Percentiles rank a stretch among this genome's conserved stretches.
These are phyloP conservation scores for Hypericum perforatum DNA, from an alignment of 345 rosid species.

Conservation along the genomic window DNA sequence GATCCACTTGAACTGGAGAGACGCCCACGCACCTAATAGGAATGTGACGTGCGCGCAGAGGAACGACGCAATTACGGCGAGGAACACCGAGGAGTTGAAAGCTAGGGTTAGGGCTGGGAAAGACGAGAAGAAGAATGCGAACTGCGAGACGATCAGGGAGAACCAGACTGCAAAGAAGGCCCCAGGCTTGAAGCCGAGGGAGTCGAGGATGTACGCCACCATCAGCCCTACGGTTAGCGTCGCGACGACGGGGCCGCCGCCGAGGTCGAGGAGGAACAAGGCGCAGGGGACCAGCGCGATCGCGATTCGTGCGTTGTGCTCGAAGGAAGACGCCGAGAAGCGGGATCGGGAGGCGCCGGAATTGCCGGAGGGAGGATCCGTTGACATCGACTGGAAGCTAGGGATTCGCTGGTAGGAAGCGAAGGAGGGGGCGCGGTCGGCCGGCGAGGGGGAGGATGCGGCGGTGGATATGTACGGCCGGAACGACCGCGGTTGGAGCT, in stretches of 20 bases:
- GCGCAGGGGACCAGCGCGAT: slow-evolving; percentile 74
- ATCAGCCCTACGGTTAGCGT: slow-evolving; percentile 75
- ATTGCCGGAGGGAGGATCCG: slow-evolving; percentile 18
- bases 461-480: slow-evolving; percentile 55
- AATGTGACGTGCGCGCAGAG: slow-evolving; percentile 75
- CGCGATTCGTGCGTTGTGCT: slow-evolving; percentile 68
- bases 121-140: slow-evolving; percentile 85
- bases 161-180: slow-evolving; percentile 85
- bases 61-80: slow-evolving; percentile 34
- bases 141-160: slow-evolving; percentile 75
- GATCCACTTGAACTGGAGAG: slow-evolving; percentile 98
- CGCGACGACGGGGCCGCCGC: slow-evolving; percentile 75
- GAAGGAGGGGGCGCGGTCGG: slow-evolving; percentile 27
- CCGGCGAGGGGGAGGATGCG: slow-evolving; percentile 8
- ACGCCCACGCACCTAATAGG: slow-evolving; percentile 81
- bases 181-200: slow-evolving; percentile 67
- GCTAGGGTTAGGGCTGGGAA: slow-evolving; percentile 49
- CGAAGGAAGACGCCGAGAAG: slow-evolving; percentile 70
- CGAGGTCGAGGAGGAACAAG: slow-evolving; percentile 90
- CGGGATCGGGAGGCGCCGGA: slow-evolving; percentile 33
- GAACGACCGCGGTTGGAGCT: slow-evolving; percentile 75
- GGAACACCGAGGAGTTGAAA: slow-evolving; percentile 50
- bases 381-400: slow-evolving; percentile 23
- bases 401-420: slow-evolving; percentile 24
- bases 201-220: slow-evolving; percentile 87